Conservation (phyloP, 371 early-diverging fungal genomes). For the Mucor sp. region DNA sequence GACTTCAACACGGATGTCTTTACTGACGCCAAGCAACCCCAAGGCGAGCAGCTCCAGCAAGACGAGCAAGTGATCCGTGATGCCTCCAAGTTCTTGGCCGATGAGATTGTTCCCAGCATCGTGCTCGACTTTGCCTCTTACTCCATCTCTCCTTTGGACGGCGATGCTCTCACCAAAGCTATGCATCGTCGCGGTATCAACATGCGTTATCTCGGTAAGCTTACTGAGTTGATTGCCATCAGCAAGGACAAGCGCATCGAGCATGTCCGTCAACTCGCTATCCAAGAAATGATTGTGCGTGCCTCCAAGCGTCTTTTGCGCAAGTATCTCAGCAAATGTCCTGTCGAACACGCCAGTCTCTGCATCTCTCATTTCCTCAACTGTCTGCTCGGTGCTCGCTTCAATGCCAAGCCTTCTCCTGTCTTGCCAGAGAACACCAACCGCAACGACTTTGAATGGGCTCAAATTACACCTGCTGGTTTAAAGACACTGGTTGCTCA, state of each 20-base stretch:
- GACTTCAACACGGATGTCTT: constrained; percentile 85
- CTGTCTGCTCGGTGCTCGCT: constrained; percentile 71
- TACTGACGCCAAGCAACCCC: constrained; percentile 49
- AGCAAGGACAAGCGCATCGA: constrained; percentile 60
- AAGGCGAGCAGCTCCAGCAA: constrained; percentile 30
- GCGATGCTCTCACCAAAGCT: constrained; percentile 75
- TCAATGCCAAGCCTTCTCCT: constrained; percentile 60
- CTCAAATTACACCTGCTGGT: constrained; percentile 61
- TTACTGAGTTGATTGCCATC: constrained; percentile 63
- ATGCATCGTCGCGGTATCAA: constrained; percentile 96
- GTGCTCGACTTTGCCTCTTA: constrained; percentile 78
- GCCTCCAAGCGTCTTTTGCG: constrained; percentile 85
- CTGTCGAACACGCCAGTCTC: constrained; percentile 58
- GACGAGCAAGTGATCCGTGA: constrained; percentile 69
- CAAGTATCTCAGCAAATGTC: constrained; percentile 56
- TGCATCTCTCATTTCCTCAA: constrained; percentile 84
- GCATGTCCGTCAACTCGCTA: constrained; percentile 54
- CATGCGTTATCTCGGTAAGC: constrained; percentile 91
- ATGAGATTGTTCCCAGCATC: constrained; percentile 70
- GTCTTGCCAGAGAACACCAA: constrained; percentile 31
- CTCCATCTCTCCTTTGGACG: constrained; percentile 80
- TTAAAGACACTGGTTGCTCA: constrained; percentile 58
- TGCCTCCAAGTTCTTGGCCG: constrained; percentile 76
- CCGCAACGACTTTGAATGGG: constrained; percentile 46
- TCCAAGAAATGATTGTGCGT: constrained; percentile 89